These are phyloP conservation scores for Suillus luteus DNA, from an alignment of 768 basidiomycete species.

Conservation along the genomic window DNA sequence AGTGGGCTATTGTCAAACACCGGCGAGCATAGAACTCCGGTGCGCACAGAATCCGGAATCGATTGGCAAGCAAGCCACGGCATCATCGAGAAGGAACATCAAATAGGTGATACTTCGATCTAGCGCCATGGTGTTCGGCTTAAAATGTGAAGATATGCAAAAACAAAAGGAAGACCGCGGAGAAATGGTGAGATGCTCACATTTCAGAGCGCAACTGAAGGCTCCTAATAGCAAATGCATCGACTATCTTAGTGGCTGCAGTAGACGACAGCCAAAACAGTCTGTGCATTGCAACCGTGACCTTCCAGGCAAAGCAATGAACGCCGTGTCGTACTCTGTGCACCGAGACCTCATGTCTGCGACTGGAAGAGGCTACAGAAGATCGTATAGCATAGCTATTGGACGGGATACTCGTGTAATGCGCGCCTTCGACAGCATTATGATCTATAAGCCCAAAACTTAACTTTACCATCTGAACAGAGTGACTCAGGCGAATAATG, in stretches of 20 bases:
- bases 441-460: conserved; percentile 6
- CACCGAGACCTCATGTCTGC: conserved; percentile 9
- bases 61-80: not conserved
- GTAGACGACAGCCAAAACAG: not conserved
- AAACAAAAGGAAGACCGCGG: not conserved
- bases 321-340: conserved; percentile 6
- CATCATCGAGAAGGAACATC: not conserved
- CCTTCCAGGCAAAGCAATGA: conserved; percentile 1
- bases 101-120: not conserved
- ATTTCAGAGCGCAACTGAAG: not conserved
- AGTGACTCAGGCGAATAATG: conserved; percentile 19
- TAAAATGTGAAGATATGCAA: not conserved
- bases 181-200: not conserved
- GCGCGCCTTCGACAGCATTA: conserved; percentile 6
- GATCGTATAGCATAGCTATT: conserved; percentile 1
- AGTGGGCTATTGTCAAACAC: not conserved
- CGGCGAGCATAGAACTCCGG: not conserved
- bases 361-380: not conserved
- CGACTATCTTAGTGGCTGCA: not conserved
- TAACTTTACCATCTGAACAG: conserved; percentile 1
- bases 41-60: not conserved
- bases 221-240: conserved; percentile 1
- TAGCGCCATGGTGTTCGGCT: not conserved
- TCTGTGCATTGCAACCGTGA: not conserved
- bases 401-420: conserved; percentile 6